Conservation (phyloP, 164 flowering plant species). For the Taxillus chinensis region DNA sequence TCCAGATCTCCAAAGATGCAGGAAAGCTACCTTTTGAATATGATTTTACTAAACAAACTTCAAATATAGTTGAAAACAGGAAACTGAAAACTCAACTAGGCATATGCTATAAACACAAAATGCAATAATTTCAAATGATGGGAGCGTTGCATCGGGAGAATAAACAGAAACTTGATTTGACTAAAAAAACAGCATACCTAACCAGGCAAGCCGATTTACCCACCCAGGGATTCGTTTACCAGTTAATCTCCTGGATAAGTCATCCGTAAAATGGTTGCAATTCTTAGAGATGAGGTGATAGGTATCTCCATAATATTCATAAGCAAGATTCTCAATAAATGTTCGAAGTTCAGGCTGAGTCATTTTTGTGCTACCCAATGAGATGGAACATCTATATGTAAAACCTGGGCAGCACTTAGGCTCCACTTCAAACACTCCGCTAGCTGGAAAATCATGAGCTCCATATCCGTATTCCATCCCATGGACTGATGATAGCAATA, state of each 20-base stretch:
- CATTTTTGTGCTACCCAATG: slow-evolving; percentile 44
- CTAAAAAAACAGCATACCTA: slow-evolving; percentile 31
- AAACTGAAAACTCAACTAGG: too few relatives aligned
- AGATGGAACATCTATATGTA: slow-evolving; percentile 51
- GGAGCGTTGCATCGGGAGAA: not conserved
- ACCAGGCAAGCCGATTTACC: slow-evolving; percentile 78
- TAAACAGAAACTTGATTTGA: not conserved
- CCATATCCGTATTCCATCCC: slow-evolving; percentile 88
- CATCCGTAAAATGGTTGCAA: slow-evolving; percentile 85
- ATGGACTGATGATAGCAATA: slow-evolving; percentile 38
- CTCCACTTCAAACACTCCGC: slow-evolving; percentile 90
- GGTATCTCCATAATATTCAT: slow-evolving; percentile 83
- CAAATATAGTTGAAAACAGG: too few relatives aligned
- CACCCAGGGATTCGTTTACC: slow-evolving; percentile 67
- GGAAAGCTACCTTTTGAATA: too few relatives aligned
- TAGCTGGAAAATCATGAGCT: slow-evolving; percentile 74
- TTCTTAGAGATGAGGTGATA: slow-evolving; percentile 82
- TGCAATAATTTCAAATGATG: too few relatives aligned
- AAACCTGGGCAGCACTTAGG: slow-evolving; percentile 82
- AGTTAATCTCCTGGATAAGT: slow-evolving; percentile 46
- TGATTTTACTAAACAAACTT: too few relatives aligned
- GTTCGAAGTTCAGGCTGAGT: slow-evolving; percentile 44
- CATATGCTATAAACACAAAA: too few relatives aligned
- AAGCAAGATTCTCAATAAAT: slow-evolving; percentile 52
- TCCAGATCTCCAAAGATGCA: too few relatives aligned